Conservation (phyloP, 1,284 basidiomycete genomes). For the Ceratobasidium sp. region DNA sequence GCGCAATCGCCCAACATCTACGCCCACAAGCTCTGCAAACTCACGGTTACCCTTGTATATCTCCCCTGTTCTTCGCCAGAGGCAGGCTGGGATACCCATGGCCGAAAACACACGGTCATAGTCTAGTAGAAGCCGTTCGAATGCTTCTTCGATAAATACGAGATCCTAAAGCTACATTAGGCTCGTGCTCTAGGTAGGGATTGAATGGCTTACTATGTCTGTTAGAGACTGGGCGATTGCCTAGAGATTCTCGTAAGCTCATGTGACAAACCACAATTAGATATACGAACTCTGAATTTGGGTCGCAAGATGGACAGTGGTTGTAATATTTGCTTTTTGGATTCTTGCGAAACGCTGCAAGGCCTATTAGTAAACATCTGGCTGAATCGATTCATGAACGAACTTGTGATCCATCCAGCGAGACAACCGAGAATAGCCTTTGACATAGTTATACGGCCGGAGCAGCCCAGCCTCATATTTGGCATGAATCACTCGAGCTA, state of each 20-base stretch:
- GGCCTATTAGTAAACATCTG: slow-evolving; percentile 10
- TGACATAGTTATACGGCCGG: slow-evolving; percentile 96
- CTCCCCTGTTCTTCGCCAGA: slow-evolving; percentile 97
- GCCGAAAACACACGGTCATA: slow-evolving; percentile 96
- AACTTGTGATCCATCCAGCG: slow-evolving; percentile 96
- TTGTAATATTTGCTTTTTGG: slow-evolving; percentile 87
- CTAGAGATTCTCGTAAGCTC: slow-evolving; percentile 50
- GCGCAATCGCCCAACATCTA: slow-evolving; percentile 80
- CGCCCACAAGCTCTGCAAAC: slow-evolving; percentile 86
- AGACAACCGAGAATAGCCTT: slow-evolving; percentile 86
- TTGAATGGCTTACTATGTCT: slow-evolving; percentile 67
- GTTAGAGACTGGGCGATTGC: slow-evolving; percentile 88
- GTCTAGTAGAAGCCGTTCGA: slow-evolving; percentile 92
- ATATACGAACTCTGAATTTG: slow-evolving; percentile 76
- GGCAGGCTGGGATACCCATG: slow-evolving; percentile 95
- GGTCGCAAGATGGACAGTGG: slow-evolving; percentile 90
- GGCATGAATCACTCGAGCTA: slow-evolving; percentile 91
- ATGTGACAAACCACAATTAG: background rate
- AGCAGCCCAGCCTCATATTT: slow-evolving; percentile 96
- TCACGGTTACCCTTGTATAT: slow-evolving; percentile 98
- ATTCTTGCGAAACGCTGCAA: slow-evolving; percentile 87
- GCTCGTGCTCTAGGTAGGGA: slow-evolving; percentile 14
- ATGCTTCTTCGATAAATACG: slow-evolving; percentile 98
- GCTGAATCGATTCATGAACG: slow-evolving; percentile 42
- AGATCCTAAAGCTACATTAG: slow-evolving; percentile 66